A percentile compares a stretch with the other conserved stretches of the same genome.
Evolutionary conservation across 306 rosid species (phyloP).

Genomic region (Astragalus glycyphyllos): DNA sequence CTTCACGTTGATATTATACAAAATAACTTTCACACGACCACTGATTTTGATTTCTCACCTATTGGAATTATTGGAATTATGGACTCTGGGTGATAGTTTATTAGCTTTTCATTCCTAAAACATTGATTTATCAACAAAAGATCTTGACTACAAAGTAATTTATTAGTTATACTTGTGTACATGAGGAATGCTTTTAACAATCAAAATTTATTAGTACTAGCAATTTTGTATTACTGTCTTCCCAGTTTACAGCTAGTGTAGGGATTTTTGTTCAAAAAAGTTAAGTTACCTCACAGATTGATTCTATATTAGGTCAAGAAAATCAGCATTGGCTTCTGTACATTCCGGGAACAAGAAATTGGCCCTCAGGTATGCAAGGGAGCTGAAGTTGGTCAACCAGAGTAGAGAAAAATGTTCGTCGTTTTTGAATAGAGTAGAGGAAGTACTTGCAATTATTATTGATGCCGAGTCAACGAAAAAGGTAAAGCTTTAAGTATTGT

Average conservation of each 20-base stretch:
- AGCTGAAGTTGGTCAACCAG: slow-evolving; percentile 63
- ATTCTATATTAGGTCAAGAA: slow-evolving; percentile 62
- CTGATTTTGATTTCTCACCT: background rate
- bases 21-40: slow-evolving; percentile 2
- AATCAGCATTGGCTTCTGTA: slow-evolving; percentile 74
- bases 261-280: slow-evolving; percentile 34
- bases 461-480: slow-evolving; percentile 84
- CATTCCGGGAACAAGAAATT: slow-evolving; percentile 74
- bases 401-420: slow-evolving; percentile 78
- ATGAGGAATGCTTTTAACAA: too few relatives aligned
- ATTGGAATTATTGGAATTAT: slow-evolving; percentile 5
- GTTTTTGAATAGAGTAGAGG: slow-evolving; percentile 86
- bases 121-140: slow-evolving; percentile 6
- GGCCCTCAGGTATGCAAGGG: slow-evolving; percentile 85
- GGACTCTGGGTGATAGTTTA: slow-evolving; percentile 1
- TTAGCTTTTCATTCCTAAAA: slow-evolving; percentile 12
- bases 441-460: slow-evolving; percentile 66
- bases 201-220: too few relatives aligned
- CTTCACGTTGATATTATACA: slow-evolving; percentile 4
- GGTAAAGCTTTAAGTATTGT: slow-evolving; percentile 49
- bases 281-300: slow-evolving; percentile 38
- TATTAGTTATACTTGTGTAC: slow-evolving; percentile 4
- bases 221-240: too few relatives aligned
- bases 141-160: slow-evolving; percentile 5
- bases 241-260: too few relatives aligned